Evolutionary conservation across 192 early-diverging fungal species (phyloP).

Genomic region (Backusella macrospora): DNA sequence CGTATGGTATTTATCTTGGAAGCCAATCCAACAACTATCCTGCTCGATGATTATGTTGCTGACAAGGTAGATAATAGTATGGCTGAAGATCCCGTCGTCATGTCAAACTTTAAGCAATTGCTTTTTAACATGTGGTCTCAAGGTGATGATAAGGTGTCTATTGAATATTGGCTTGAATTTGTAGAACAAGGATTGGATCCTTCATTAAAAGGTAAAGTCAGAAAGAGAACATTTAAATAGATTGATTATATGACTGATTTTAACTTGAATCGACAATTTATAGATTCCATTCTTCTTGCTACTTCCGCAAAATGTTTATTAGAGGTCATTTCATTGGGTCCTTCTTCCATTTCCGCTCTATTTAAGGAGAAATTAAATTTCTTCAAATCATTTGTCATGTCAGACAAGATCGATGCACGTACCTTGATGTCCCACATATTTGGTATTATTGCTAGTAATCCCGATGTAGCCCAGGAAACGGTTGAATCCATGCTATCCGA

Average conservation of each 20-base stretch:
- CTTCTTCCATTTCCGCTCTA: conserved; percentile 53
- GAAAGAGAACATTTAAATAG: no score
- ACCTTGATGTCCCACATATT: conserved; percentile 68
- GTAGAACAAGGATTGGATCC: conserved; percentile 61
- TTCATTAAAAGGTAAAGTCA: conserved; percentile 44
- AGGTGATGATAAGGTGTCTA: conserved; percentile 37
- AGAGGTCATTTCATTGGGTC: conserved; percentile 72
- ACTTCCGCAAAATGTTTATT: conserved; percentile 65
- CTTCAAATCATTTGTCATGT: conserved; percentile 56
- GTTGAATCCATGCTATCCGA: conserved; percentile 26
- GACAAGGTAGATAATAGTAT: conserved; percentile 48
- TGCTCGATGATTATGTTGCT: conserved; percentile 53
- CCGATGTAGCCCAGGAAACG: conserved; percentile 19
- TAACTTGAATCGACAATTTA: neutral
- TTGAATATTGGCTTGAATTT: conserved; percentile 57
- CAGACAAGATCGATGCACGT: conserved; percentile 66
- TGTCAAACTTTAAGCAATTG: conserved; percentile 36
- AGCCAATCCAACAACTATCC: conserved; percentile 49
- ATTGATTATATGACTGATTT: no score
- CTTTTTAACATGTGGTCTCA: conserved; percentile 37
- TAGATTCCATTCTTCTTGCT: conserved; percentile 66
- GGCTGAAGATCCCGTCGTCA: conserved; percentile 45
- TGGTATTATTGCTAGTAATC: conserved; percentile 70
- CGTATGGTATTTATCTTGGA: conserved; percentile 66
- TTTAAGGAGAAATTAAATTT: conserved; percentile 16